Base-by-base conservation (phyloP, 306 rosid genomes). In the Bauhinia variegata region DNA sequence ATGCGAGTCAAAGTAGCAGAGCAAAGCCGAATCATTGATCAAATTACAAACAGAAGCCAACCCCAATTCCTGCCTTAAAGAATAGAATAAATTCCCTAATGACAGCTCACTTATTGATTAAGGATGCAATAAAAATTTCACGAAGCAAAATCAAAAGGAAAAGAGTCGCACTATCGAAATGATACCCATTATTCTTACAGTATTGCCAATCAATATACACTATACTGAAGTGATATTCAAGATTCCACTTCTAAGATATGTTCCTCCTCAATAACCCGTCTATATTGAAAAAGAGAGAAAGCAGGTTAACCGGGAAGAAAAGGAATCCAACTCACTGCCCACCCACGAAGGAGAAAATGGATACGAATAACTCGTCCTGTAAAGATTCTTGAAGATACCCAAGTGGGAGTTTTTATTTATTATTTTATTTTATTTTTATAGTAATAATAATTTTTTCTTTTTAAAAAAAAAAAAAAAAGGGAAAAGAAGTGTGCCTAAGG, bases 341-440 rank as follows among this genome's bases (percentile, higher is more conserved):
- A 8, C 6, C 41, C 41, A 5, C 6, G 5, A 5, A 36, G 9
- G 56, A 5, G 67, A 63, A 56, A 41, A 4, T 2, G 78, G 51
- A 70, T 39, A 36, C 12, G 65, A 71, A 72, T 36, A 78, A 72
- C 80, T 17, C 5, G 41, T 39, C 17, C 38, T 12, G 76, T 69
- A 66, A 77, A 81, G 95, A 88, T 81, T 88, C 91, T 74, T 33
- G 48, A 18, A 79, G 84, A 81, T 77, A 66, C 88, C 80, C 72
- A 74, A 65, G 82, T 78, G 62, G 53, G 66, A 8, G 28, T 23
- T 69, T 60, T 57, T 15, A 3, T 46, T 46, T 31, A n/a, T 30
- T 5, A 0, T 47, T 11, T 11, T 61, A 23, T 32, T 34, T 30
- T 8, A 2, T n/a, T n/a, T n/a, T 47, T 6, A 5, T 43, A 13